Percentiles rank a stretch among this genome's conserved stretches.
phyloP scores from a whole-genome alignment of 2,329 filamentous ascomycete species.

The Ilyonectria mors-panacis region DNA sequence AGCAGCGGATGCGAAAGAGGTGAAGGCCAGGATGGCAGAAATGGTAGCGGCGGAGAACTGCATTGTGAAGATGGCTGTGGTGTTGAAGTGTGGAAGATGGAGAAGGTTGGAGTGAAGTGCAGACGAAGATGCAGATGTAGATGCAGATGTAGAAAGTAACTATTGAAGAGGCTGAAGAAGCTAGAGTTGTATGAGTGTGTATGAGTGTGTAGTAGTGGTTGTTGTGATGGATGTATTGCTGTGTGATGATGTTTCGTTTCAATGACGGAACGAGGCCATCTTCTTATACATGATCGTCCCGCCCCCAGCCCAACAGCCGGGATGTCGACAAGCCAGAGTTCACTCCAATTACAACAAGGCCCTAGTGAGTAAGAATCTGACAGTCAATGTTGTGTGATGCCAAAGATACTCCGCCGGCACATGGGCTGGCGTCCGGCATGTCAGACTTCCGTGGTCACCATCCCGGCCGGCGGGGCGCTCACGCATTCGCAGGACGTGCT shows the following conservation, averaged over 20 bases:
- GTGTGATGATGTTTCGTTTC: conserved; percentile 38
- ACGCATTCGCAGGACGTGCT: background rate
- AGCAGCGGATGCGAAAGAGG: conserved; percentile 51
- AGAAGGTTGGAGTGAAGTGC: background rate
- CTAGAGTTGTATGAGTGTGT: background rate
- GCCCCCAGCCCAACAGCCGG: conserved; percentile 2
- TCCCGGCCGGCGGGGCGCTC: conserved; percentile 12
- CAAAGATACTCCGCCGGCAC: conserved; percentile 14
- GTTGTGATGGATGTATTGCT: conserved; percentile 4
- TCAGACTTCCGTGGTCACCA: conserved; percentile 20
- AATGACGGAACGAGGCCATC: conserved; percentile 30
- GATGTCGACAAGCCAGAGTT: background rate
- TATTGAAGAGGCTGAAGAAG: background rate
- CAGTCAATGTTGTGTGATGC: conserved; percentile 1
- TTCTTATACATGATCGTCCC: conserved; percentile 41
- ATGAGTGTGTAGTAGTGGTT: background rate
- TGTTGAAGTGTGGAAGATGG: conserved; percentile 2
- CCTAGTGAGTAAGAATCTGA: conserved; percentile 13
- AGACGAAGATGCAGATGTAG: background rate
- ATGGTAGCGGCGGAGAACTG: conserved; percentile 50
- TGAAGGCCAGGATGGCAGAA: conserved; percentile 58
- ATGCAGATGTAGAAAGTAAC: background rate
- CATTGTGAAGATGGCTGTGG: conserved; percentile 52
- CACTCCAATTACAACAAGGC: background rate
- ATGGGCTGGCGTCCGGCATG: conserved; percentile 12